These are phyloP conservation scores for Mortierella claussenii DNA, from an alignment of 192 early-diverging fungal genomes.

Conservation along the genomic window DNA sequence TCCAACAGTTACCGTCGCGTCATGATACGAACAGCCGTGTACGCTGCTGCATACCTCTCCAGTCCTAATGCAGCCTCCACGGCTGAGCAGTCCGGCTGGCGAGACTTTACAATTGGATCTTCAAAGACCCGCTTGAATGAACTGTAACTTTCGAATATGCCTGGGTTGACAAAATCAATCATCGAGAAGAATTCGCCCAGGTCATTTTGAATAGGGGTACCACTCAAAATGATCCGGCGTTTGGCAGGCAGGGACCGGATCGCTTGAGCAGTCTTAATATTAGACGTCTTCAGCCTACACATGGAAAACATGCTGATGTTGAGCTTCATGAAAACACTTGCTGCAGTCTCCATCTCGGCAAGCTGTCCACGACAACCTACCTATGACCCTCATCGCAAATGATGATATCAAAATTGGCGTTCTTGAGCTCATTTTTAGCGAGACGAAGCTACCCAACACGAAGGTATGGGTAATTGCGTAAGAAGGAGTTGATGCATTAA, in stretches of 20 bases:
- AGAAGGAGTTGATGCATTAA: background rate
- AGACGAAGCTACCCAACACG: conserved; percentile 23
- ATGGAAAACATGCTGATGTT: background rate
- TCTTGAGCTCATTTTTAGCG: conserved; percentile 46
- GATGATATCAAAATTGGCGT: conserved; percentile 45
- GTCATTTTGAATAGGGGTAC: conserved; percentile 63
- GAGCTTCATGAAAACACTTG: too few species aligned
- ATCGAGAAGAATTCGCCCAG: conserved; percentile 59
- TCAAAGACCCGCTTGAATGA: conserved; percentile 59
- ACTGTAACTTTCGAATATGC: conserved; percentile 51
- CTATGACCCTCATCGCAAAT: conserved; percentile 39
- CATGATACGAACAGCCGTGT: background rate
- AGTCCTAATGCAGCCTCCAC: conserved; percentile 15
- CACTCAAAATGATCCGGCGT: conserved; percentile 54
- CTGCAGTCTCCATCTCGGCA: too few species aligned
- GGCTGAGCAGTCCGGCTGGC: conserved; percentile 50
- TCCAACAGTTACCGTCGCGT: background rate
- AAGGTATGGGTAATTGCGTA: too few species aligned
- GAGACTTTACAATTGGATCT: conserved; percentile 53
- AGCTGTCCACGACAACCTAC: conserved; percentile 4
- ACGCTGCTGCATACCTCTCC: conserved; percentile 19
- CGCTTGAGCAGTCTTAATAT: conserved; percentile 57
- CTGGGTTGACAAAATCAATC: conserved; percentile 63
- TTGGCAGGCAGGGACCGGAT: conserved; percentile 46
- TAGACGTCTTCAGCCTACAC: conserved; percentile 57